phyloP scores from a whole-genome alignment of 208 protist species.

The Trypanosoma mega region DNA sequence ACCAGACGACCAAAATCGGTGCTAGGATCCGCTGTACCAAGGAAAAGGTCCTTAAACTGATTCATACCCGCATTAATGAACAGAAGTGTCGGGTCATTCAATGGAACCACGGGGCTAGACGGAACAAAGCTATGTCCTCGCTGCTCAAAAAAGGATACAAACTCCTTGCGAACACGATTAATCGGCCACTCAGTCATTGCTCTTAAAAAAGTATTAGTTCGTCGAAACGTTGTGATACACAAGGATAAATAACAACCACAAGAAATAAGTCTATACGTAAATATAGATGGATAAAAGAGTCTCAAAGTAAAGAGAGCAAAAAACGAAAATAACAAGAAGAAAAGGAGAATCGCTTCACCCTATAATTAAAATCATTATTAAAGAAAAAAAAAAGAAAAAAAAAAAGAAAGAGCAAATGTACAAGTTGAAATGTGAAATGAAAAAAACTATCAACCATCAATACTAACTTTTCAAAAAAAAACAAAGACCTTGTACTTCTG shows the following conservation, averaged over 20 bases:
- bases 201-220: conserved; percentile 10
- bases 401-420: too few relatives aligned
- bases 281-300: conserved; percentile 18
- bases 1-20: conserved; percentile 92
- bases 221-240: conserved; percentile 10
- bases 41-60: conserved; percentile 98
- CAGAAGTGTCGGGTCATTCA: conserved; percentile 98
- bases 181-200: conserved; percentile 70
- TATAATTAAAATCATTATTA: too few relatives aligned
- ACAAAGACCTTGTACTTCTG: too few relatives aligned
- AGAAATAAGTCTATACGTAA: neutral
- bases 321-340: conserved; percentile 3
- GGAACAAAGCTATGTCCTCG: conserved; percentile 90
- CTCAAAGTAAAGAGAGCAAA: conserved; percentile 13
- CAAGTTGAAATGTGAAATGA: too few relatives aligned
- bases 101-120: conserved; percentile 94
- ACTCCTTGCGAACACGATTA: conserved; percentile 89
- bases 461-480: too few relatives aligned
- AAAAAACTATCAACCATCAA: too few relatives aligned
- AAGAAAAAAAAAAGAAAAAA: too few relatives aligned
- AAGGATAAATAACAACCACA: conserved; percentile 11
- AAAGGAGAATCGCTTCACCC: too few relatives aligned
- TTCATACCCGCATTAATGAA: conserved; percentile 99
- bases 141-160: conserved; percentile 95
- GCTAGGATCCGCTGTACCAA: conserved; percentile 94